Percentiles rank a stretch among this genome's conserved stretches.
These are phyloP conservation scores for Podospora comata DNA, from an alignment of 495 filamentous ascomycete species.

Conservation along the genomic window DNA sequence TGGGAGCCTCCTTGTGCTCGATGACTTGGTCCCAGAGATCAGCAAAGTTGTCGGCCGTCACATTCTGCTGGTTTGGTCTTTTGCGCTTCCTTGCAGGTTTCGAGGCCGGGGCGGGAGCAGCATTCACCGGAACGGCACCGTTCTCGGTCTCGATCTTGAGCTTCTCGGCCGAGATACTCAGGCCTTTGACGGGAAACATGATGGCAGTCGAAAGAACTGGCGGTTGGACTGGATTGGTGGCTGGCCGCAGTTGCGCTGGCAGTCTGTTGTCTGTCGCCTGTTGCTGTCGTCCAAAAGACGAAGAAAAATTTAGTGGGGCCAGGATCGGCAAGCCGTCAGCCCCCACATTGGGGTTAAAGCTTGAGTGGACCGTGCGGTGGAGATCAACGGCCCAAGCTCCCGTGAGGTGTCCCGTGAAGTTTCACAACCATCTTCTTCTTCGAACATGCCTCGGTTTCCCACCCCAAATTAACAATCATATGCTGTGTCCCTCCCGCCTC, in stretches of 20 bases:
- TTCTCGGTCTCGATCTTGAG: slow-evolving; percentile 65
- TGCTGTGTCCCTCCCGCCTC: neutral
- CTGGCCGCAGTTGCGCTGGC: neutral
- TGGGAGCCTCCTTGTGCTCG: slow-evolving; percentile 53
- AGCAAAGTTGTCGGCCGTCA: slow-evolving; percentile 69
- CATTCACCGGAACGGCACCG: slow-evolving; percentile 15
- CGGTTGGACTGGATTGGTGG: neutral
- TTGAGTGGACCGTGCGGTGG: neutral
- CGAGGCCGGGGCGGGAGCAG: slow-evolving; percentile 32
- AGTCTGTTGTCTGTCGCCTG: neutral
- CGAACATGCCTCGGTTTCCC: neutral
- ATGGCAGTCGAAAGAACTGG: slow-evolving; percentile 1
- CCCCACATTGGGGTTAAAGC: neutral
- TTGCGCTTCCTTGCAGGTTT: slow-evolving; percentile 54
- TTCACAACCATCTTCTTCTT: neutral
- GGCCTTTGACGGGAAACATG: slow-evolving; percentile 95
- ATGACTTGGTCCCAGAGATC: slow-evolving; percentile 76
- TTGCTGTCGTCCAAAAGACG: neutral
- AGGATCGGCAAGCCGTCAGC: neutral
- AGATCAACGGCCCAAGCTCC: neutral
- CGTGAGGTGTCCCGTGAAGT: neutral
- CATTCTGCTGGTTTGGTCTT: slow-evolving; percentile 52
- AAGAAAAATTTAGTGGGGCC: slow-evolving; percentile 9
- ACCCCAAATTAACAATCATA: neutral
- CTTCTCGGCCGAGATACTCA: slow-evolving; percentile 68